These are phyloP conservation scores for Rosa chinensis DNA, from an alignment of 306 rosid species.

Conservation along the genomic window DNA sequence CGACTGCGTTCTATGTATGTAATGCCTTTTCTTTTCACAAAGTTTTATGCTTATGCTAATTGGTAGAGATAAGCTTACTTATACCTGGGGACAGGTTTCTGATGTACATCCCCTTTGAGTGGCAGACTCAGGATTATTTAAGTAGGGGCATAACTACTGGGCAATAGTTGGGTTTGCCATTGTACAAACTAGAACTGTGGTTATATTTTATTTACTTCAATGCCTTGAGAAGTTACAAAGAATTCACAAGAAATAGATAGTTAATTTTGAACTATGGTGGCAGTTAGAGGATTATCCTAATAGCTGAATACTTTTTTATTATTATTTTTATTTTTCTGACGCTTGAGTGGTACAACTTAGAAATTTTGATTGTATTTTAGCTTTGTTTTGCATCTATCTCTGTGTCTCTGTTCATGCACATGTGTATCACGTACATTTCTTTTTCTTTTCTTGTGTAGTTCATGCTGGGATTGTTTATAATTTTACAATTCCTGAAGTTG, in stretches of 20 bases:
- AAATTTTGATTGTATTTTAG: background rate
- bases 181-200: conserved; percentile 4
- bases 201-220: background rate
- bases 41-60: background rate
- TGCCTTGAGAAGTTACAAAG: background rate
- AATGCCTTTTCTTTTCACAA: background rate
- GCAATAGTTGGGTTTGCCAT: background rate
- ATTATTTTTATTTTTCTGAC: background rate
- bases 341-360: background rate
- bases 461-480: background rate
- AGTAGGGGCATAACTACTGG: background rate
- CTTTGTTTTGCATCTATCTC: background rate
- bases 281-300: background rate
- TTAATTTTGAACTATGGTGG: background rate
- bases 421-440: background rate
- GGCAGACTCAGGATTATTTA: background rate
- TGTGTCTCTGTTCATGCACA: background rate
- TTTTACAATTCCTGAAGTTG: background rate
- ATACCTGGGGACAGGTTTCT: background rate
- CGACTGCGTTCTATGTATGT: conserved; percentile 86
- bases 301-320: background rate
- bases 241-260: background rate
- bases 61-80: background rate
- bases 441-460: background rate
- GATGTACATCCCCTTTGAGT: background rate